A percentile compares a stretch with the other conserved stretches of the same genome.
Conservation (phyloP, 306 rosid species). For the Hippophae rhamnoides region DNA sequence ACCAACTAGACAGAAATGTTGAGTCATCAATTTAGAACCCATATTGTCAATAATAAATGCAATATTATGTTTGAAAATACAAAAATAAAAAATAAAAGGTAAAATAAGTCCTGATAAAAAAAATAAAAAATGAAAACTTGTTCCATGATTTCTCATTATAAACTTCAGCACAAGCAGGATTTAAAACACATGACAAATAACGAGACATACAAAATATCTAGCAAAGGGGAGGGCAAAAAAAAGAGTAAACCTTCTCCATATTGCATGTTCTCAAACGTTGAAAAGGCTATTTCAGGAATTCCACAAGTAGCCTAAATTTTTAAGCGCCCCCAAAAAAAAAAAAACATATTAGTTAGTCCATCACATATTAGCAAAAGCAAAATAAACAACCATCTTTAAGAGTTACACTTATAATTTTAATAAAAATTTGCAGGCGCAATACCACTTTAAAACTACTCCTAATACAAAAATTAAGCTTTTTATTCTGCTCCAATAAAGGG, state of each 20-base stretch:
- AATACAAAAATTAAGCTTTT: not conserved
- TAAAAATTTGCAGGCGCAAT: too few relatives aligned
- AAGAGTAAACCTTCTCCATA: slow-evolving; percentile 77
- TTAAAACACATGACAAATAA: not conserved
- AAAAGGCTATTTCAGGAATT: slow-evolving; percentile 84
- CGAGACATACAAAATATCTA: slow-evolving; percentile 11
- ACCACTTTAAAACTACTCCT: too few relatives aligned
- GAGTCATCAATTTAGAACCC: too few relatives aligned
- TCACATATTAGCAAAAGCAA: slow-evolving; percentile 10
- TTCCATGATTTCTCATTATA: not conserved
- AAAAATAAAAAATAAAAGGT: too few relatives aligned
- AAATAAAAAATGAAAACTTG: not conserved
- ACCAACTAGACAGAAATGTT: too few relatives aligned
- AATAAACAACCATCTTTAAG: not conserved
- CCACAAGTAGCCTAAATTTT: slow-evolving; percentile 80
- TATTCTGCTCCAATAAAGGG: not conserved
- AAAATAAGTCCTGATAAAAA: too few relatives aligned
- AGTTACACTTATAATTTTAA: too few relatives aligned
- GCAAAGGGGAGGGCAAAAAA: slow-evolving; percentile 8
- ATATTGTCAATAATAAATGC: too few relatives aligned
- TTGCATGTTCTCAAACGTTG: slow-evolving; percentile 95
- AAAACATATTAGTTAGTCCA: slow-evolving; percentile 23
- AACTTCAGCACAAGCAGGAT: not conserved
- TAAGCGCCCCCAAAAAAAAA: slow-evolving; percentile 23
- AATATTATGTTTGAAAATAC: too few relatives aligned